phyloP scores from a whole-genome alignment of 768 basidiomycete species.

The Mycena metata region DNA sequence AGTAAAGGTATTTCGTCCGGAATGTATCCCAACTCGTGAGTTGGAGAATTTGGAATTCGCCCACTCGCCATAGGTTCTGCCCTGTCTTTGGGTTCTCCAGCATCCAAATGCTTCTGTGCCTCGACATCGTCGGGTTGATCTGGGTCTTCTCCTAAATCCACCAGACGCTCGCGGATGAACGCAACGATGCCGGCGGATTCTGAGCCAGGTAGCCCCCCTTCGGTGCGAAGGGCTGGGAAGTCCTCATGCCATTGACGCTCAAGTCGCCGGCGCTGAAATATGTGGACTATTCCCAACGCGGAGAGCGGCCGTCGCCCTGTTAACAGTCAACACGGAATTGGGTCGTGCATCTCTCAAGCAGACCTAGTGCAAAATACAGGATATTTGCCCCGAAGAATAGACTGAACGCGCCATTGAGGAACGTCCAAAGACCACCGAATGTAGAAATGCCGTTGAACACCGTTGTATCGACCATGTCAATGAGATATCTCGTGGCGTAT shows the following conservation, averaged over 20 bases:
- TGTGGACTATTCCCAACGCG: constrained; percentile 6
- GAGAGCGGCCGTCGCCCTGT: constrained; percentile 1
- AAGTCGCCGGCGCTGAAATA: constrained; percentile 5
- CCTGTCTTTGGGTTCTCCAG: too few relatives aligned
- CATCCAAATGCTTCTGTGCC: too few relatives aligned
- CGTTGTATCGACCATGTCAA: not conserved
- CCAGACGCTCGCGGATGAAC: constrained; percentile 9
- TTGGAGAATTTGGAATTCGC: too few relatives aligned
- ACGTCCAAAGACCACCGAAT: constrained; percentile 16
- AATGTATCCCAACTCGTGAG: too few relatives aligned
- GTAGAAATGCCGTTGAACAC: not conserved
- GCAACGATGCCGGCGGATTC: constrained; percentile 19
- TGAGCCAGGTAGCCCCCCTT: constrained; percentile 13
- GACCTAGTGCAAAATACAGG: constrained; percentile 18
- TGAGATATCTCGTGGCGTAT: too few relatives aligned
- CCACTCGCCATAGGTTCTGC: too few relatives aligned
- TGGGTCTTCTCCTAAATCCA: not conserved
- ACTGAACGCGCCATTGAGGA: constrained; percentile 5
- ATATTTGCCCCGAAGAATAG: constrained; percentile 16
- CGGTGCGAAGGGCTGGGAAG: constrained; percentile 3
- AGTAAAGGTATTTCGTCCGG: too few relatives aligned
- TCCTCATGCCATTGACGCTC: constrained; percentile 12
- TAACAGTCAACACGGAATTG: not conserved
- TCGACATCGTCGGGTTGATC: too few relatives aligned
- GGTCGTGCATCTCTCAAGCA: not conserved